Base-by-base conservation (phyloP, 352 stramenopile species). In the Pythium aphanidermatum region DNA sequence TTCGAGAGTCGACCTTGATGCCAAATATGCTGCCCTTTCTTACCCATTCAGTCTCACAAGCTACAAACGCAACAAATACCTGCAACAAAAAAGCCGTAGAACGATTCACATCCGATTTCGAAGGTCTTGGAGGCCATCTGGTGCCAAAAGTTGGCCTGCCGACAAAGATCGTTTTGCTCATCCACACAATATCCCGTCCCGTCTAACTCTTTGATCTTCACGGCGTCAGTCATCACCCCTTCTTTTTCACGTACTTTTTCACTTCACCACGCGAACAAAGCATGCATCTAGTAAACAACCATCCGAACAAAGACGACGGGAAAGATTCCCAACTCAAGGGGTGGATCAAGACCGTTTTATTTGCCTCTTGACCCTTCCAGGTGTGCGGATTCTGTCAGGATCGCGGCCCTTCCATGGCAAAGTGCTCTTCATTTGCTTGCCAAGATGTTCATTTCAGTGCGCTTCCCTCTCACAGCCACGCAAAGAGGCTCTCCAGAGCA, bases 351-450 rank as follows among this genome's bases (percentile, higher is more conserved):
- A 51, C 50, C 41, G 41, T 51, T 58, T 51, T 55, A 42, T 58
- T 34, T 58, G 28, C 26, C 29, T 28, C 34, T 31, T 28, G 35
- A 46, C 36, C 46, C 27, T 29, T 28, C 12, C 12, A 40, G 51
- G 36, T 46, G 50, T 57, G 50, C 50, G 46, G 42, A 58, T 58
- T 58, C 50, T 58, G 50, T 58, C 50, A 58, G 40, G n/a, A 27
- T 19, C 23, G 21, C 41, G 50, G 25, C 40, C 48, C 44, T 57
- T 58, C 44, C 50, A 51, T 51, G 41, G 35, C 41, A 51, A 26
- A 44, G 28, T 47, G 29, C 46, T 29, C 19, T 24, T 42, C 30
- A 35, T 16, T 34, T 34, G 28, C 24, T 30, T 29, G 17, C 27
- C 28, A 28, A 35, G 13, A 31, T 11, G 4, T 27, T 25, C 38